Conservation (phyloP, 257 asterid species). For the Galeopsis tetrahit region DNA sequence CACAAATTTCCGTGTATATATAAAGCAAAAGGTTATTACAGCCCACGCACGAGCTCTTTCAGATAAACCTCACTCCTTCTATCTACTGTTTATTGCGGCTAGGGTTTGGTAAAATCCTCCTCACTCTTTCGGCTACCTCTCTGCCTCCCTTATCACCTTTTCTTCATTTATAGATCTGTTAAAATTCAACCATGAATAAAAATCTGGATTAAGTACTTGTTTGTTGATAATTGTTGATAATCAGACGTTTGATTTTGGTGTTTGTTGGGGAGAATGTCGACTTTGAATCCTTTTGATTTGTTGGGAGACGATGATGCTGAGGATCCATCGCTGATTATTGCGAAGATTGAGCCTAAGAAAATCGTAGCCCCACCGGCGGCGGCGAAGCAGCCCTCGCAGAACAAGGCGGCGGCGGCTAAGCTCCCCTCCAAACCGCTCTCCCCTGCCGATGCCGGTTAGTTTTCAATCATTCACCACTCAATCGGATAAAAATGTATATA, state of each 20-base stretch:
- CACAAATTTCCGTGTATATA: background rate
- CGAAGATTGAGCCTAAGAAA: constrained; percentile 66
- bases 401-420: constrained; percentile 38
- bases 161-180: constrained; percentile 36
- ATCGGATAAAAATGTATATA: background rate
- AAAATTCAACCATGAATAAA: constrained; percentile 35
- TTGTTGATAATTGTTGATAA: constrained; percentile 22
- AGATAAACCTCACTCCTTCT: constrained; percentile 39
- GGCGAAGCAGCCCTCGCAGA: constrained; percentile 40
- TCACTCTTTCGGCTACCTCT: background rate
- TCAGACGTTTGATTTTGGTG: constrained; percentile 22
- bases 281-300: constrained; percentile 82
- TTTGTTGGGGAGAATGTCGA: constrained; percentile 59
- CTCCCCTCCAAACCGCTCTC: constrained; percentile 78
- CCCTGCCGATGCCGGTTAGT: constrained; percentile 76
- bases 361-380: constrained; percentile 33
- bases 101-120: constrained; percentile 60
- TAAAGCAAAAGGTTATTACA: background rate
- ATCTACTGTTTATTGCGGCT: constrained; percentile 58
- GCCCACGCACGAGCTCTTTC: constrained; percentile 5
- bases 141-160: background rate
- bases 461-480: background rate
- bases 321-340: constrained; percentile 64
- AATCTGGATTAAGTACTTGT: constrained; percentile 9
- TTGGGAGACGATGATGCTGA: constrained; percentile 72